Conservation (phyloP, 768 basidiomycete genomes). For the Tulasnella sp. region DNA sequence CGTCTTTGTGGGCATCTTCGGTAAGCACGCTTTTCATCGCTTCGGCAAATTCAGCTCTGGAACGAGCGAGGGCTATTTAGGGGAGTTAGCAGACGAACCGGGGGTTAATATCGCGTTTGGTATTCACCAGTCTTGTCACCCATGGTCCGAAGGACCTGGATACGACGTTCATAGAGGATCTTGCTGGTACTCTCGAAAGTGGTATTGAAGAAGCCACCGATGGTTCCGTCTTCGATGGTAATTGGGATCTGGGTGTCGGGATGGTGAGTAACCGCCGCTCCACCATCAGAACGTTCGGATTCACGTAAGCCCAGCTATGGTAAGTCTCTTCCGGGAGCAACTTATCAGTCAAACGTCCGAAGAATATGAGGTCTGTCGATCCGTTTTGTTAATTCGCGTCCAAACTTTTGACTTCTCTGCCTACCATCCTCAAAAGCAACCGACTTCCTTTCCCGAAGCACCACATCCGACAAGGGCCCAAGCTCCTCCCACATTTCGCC, state of each 20-base stretch:
- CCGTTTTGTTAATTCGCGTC: neutral
- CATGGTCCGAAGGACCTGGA: constrained; percentile 17
- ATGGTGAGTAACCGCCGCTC: neutral
- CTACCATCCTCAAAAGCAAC: constrained; percentile 19
- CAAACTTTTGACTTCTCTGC: neutral
- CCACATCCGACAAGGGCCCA: constrained; percentile 16
- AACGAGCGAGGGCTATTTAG: constrained; percentile 2
- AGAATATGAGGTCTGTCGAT: constrained; percentile 18
- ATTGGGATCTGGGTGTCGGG: constrained; percentile 16
- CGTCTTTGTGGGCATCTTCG: constrained; percentile 1
- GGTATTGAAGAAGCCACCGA: constrained; percentile 18
- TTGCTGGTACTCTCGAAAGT: constrained; percentile 20
- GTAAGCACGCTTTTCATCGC: neutral
- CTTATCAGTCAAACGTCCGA: constrained; percentile 17
- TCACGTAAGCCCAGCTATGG: constrained; percentile 15
- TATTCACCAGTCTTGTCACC: constrained; percentile 13
- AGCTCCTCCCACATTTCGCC: constrained; percentile 21
- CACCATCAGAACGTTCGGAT: neutral
- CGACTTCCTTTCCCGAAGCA: constrained; percentile 15
- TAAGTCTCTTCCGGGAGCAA: constrained; percentile 20
- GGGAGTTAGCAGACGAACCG: too few species aligned
- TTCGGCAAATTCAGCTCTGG: neutral
- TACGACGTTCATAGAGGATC: constrained; percentile 19
- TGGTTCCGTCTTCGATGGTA: constrained; percentile 13
- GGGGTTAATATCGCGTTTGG: too few species aligned